phyloP scores from a whole-genome alignment of 768 basidiomycete species.

The Solioccasus polychromus region DNA sequence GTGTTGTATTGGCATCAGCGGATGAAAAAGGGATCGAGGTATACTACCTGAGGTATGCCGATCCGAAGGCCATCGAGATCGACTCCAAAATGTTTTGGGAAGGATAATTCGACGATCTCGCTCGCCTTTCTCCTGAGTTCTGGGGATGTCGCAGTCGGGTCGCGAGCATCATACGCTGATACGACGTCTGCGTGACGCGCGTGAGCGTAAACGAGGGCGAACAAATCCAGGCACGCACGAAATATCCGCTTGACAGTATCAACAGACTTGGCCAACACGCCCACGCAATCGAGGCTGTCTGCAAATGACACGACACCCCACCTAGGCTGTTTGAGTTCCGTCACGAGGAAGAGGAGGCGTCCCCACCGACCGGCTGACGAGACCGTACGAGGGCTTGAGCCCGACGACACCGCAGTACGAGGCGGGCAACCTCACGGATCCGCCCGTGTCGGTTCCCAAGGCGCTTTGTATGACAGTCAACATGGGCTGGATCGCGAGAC shows the following conservation, averaged over 20 bases:
- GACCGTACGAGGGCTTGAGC: conserved; percentile 91
- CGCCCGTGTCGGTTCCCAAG: conserved; percentile 92
- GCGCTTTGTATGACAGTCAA: conserved; percentile 50
- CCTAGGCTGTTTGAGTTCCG: conserved; percentile 37
- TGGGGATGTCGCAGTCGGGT: conserved; percentile 67
- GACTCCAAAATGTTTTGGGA: neutral
- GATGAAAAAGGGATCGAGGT: neutral
- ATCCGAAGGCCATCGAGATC: conserved; percentile 56
- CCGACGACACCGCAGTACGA: conserved; percentile 92
- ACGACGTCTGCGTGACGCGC: conserved; percentile 28
- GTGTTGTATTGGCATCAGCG: neutral
- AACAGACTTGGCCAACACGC: conserved; percentile 64
- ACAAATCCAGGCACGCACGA: conserved; percentile 37
- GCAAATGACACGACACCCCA: conserved; percentile 93
- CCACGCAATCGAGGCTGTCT: conserved; percentile 93
- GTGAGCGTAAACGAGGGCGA: conserved; percentile 2
- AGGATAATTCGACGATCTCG: conserved; percentile 17
- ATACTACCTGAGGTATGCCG: conserved; percentile 68
- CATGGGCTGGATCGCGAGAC: neutral
- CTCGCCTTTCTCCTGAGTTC: conserved; percentile 37
- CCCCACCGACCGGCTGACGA: conserved; percentile 71
- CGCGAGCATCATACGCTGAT: conserved; percentile 55
- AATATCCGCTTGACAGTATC: conserved; percentile 53
- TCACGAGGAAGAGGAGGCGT: neutral
- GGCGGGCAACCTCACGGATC: conserved; percentile 89